These are phyloP conservation scores for Mycena kentingensis DNA, from an alignment of 768 basidiomycete genomes.

Conservation along the genomic window DNA sequence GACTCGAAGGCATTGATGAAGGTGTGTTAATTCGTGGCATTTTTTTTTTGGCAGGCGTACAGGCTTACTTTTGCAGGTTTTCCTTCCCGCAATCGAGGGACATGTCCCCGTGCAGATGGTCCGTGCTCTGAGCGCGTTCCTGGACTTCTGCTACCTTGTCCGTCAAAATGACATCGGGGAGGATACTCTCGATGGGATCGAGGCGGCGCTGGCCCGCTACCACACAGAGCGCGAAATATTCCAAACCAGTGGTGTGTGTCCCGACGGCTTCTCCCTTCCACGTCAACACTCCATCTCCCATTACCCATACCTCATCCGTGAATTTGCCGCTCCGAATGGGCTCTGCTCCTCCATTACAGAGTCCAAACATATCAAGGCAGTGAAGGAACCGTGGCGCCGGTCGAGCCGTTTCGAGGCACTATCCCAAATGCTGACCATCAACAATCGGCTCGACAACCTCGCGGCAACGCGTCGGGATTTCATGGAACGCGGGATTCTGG, in stretches of 20 bases:
- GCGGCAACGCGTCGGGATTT: constrained; percentile 24
- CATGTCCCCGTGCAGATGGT: constrained; percentile 24
- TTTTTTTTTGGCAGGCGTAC: not conserved
- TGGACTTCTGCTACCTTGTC: constrained; percentile 30
- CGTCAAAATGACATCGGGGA: constrained; percentile 11
- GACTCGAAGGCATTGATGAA: constrained; percentile 43
- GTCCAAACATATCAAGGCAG: constrained; percentile 36
- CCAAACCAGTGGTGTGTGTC: constrained; percentile 2
- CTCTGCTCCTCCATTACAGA: constrained; percentile 41
- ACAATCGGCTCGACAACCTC: constrained; percentile 31
- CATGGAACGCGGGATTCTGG: constrained; percentile 11
- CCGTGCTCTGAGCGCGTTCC: constrained; percentile 19
- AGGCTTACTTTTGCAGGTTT: constrained; percentile 16
- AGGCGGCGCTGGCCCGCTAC: constrained; percentile 10
- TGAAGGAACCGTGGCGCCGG: constrained; percentile 36
- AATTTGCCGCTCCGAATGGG: constrained; percentile 37
- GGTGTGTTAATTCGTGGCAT: constrained; percentile 22
- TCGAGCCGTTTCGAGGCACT: constrained; percentile 32
- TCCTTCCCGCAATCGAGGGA: constrained; percentile 24
- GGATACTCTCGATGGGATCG: constrained; percentile 12
- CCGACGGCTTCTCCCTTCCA: constrained; percentile 27
- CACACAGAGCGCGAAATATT: constrained; percentile 24
- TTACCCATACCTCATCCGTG: constrained; percentile 25
- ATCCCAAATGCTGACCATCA: constrained; percentile 28
- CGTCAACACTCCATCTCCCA: constrained; percentile 36